Evolutionary conservation across 2,329 filamentous ascomycete genomes (phyloP), one percentile per base, ranked within the genome.

Genomic region (Paecilomyces sp.): DNA sequence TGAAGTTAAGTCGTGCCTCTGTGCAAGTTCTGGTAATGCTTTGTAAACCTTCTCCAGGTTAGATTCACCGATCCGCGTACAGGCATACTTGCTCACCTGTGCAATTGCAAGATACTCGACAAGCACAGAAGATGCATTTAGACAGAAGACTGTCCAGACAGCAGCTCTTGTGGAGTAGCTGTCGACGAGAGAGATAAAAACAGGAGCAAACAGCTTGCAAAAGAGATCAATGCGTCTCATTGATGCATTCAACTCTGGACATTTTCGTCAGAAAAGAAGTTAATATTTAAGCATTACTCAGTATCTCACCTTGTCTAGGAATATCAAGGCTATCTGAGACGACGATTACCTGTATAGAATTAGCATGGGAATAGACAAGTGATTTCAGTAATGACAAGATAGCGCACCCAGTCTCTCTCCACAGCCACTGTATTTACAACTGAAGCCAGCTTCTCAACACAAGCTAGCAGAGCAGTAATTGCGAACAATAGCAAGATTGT

Each of bases 371-470:
- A 41, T 53, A 12, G 24, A 22, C 22, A 25, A 25, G 24, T 28
- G 6, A 22, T 53, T 15, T 13, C 13, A 15, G 11, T 24, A 30
- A 9, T 3, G 11, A 8, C 54, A 24, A 55, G 25, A 24, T 15
- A 47, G 5, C 71, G 56, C 63, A 78, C 74, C 88, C 88, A 91
- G 65, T 92, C 89, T 66, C 85, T 78, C 70, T 91, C 89, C 0
- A 92, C 81, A 0, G 88, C 79, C 0, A 91, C 83, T 0, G 84
- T 78, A 68, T 91, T 91, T 70, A 85, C 80, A 5, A 87, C 79
- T 1, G 85, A 80, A 13, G 79, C 80, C 8, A 90, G 71, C 69
- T 91, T 92, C 72, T 92, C 89, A 1, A 87, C 67, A 59, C 88
- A 89, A 0, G 87, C 86, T 53, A 90, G 73, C 0, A 83, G 18